Percentiles rank a stretch among this genome's conserved stretches.
Evolutionary conservation across 1,284 basidiomycete genomes (phyloP).

Genomic region (Wallemia hederae): DNA sequence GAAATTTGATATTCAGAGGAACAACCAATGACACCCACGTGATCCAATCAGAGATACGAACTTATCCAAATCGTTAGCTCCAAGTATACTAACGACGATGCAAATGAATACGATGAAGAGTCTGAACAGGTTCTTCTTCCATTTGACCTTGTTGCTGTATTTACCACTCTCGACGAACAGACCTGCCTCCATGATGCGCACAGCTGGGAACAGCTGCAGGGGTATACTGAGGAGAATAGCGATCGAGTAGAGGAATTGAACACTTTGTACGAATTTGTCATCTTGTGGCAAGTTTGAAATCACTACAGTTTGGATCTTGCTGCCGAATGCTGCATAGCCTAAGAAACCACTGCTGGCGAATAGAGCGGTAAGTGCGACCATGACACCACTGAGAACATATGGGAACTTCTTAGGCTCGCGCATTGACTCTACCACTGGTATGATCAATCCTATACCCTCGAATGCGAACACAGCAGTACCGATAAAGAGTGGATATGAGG

Average conservation of each 20-base stretch:
- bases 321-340: conserved; percentile 66
- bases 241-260: conserved; percentile 31
- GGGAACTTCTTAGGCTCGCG: conserved; percentile 60
- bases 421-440: conserved; percentile 95
- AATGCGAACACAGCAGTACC: conserved; percentile 97
- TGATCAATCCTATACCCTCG: conserved; percentile 83
- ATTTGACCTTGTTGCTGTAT: conserved; percentile 39
- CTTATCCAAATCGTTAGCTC: conserved; percentile 78
- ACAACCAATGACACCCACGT: conserved; percentile 26
- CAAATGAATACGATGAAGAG: conserved; percentile 44
- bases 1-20: background rate
- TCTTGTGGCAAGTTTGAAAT: conserved; percentile 71
- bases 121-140: conserved; percentile 82
- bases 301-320: conserved; percentile 68
- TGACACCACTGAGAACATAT: conserved; percentile 56
- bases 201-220: conserved; percentile 85
- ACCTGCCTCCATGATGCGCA: conserved; percentile 88
- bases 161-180: conserved; percentile 65
- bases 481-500: conserved; percentile 68
- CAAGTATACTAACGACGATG: conserved; percentile 46
- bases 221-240: conserved; percentile 85
- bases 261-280: conserved; percentile 64
- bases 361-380: conserved; percentile 37
- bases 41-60: conserved; percentile 82
- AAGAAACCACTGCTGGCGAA: conserved; percentile 75